A percentile compares a stretch with the other conserved stretches of the same genome.
Conservation (phyloP, 2,329 filamentous ascomycete genomes). For the Elsinoe australis region DNA sequence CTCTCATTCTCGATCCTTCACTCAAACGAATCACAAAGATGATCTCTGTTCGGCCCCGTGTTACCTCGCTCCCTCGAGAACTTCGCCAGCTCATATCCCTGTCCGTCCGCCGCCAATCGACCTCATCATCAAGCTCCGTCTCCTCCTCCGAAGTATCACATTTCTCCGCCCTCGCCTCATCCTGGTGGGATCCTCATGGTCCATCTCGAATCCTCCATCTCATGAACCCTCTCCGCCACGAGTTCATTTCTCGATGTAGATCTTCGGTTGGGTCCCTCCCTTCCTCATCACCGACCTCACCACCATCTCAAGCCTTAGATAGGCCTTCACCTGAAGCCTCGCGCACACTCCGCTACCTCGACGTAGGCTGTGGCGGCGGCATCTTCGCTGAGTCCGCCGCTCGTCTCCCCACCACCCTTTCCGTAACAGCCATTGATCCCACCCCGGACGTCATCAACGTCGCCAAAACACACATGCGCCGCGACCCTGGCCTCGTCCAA, state of each 20-base stretch:
- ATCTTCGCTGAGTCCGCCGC: constrained; percentile 90
- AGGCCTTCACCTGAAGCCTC: constrained; percentile 18
- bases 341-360: constrained; percentile 59
- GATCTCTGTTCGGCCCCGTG: background rate
- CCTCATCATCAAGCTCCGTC: constrained; percentile 52
- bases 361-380: constrained; percentile 90
- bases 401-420: constrained; percentile 53
- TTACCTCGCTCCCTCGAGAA: constrained; percentile 1
- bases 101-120: constrained; percentile 1
- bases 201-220: constrained; percentile 87
- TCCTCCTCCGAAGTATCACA: constrained; percentile 85
- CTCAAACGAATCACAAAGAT: background rate
- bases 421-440: constrained; percentile 71
- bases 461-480: constrained; percentile 65
- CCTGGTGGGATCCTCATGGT: constrained; percentile 96
- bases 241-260: constrained; percentile 74
- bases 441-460: constrained; percentile 65
- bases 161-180: constrained; percentile 85
- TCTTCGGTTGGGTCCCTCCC: constrained; percentile 5
- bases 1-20: no score
- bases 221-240: constrained; percentile 95
- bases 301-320: constrained; percentile 23
- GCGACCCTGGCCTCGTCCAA: constrained; percentile 60
- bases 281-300: constrained; percentile 12
- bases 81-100: constrained; percentile 5